A percentile compares a stretch with the other conserved stretches of the same genome.
Evolutionary conservation across 1,284 basidiomycete genomes (phyloP).

Genomic region (Anthracocystis setariae): DNA sequence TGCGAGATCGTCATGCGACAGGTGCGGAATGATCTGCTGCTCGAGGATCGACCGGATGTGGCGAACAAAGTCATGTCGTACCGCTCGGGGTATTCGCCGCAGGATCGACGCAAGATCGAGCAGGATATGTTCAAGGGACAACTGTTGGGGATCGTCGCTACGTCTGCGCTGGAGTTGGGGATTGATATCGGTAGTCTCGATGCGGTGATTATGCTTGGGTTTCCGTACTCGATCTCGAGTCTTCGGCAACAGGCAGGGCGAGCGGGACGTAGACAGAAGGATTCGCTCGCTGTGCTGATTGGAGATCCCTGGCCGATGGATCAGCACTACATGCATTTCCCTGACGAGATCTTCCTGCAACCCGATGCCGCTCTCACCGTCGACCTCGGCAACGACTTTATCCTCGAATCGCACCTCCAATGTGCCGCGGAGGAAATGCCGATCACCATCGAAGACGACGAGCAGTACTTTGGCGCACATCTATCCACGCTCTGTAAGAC

Average conservation of each 20-base stretch:
- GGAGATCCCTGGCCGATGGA: constrained; percentile 80
- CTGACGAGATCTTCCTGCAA: constrained; percentile 69
- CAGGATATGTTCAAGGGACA: constrained; percentile 84
- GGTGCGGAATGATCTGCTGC: constrained; percentile 77
- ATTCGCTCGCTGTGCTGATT: constrained; percentile 83
- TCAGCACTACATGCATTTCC: constrained; percentile 79
- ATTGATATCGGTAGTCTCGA: constrained; percentile 89
- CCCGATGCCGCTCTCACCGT: constrained; percentile 76
- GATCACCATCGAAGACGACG: constrained; percentile 74
- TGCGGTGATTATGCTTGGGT: constrained; percentile 88
- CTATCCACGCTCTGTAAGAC: constrained; percentile 71
- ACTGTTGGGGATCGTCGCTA: constrained; percentile 84
- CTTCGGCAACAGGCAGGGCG: constrained; percentile 88
- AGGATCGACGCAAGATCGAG: constrained; percentile 86
- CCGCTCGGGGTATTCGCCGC: constrained; percentile 76
- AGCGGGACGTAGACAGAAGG: constrained; percentile 82
- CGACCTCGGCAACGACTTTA: constrained; percentile 79
- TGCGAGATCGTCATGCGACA: constrained; percentile 87
- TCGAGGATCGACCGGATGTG: constrained; percentile 81
- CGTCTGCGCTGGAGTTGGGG: constrained; percentile 88
- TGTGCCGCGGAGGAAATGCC: constrained; percentile 90
- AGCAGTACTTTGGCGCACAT: constrained; percentile 76
- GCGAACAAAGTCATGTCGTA: constrained; percentile 83
- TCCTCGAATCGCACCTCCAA: constrained; percentile 86
- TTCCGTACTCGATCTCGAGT: constrained; percentile 74